phyloP scores from a whole-genome alignment of 148 eudicot genomes.

The Diospyros kaki region DNA sequence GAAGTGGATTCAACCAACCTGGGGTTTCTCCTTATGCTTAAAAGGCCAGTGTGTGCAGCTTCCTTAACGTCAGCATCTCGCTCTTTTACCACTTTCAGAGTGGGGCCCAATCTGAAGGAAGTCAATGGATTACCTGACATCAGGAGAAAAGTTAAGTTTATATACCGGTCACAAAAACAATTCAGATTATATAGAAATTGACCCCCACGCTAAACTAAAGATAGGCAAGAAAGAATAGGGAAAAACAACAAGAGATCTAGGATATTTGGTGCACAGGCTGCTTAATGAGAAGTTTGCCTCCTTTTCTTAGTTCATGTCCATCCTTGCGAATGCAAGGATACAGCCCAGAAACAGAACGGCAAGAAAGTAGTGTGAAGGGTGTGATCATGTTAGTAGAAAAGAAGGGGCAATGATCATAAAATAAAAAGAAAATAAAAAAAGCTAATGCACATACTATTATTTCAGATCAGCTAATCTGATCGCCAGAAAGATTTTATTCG shows the following conservation, averaged over 20 bases:
- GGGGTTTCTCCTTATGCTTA: constrained; percentile 9
- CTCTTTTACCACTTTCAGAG: constrained; percentile 29
- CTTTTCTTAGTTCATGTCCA: neutral
- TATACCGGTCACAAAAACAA: neutral
- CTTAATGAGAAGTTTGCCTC: constrained; percentile 2
- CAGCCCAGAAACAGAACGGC: neutral
- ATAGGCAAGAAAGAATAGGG: neutral
- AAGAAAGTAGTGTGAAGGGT: neutral
- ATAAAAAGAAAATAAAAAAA: neutral
- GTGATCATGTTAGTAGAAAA: neutral
- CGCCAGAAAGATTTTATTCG: neutral
- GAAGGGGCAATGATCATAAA: neutral
- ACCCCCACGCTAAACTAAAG: neutral
- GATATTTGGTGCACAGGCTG: constrained; percentile 3
- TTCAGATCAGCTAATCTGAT: neutral
- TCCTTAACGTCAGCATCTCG: constrained; percentile 17
- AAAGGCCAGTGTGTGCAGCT: constrained; percentile 19
- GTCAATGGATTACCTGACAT: constrained; percentile 30
- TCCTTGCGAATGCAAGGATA: no score
- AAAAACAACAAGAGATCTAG: neutral
- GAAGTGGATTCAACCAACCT: constrained; percentile 14
- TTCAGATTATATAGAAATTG: constrained; percentile 7
- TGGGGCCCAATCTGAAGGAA: constrained; percentile 31
- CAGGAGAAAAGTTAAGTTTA: constrained; percentile 2
- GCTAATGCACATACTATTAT: neutral